Percentiles rank a stretch among this genome's conserved stretches.
Evolutionary conservation across 2,329 filamentous ascomycete genomes (phyloP).

Genomic region (Diplodia mutila): DNA sequence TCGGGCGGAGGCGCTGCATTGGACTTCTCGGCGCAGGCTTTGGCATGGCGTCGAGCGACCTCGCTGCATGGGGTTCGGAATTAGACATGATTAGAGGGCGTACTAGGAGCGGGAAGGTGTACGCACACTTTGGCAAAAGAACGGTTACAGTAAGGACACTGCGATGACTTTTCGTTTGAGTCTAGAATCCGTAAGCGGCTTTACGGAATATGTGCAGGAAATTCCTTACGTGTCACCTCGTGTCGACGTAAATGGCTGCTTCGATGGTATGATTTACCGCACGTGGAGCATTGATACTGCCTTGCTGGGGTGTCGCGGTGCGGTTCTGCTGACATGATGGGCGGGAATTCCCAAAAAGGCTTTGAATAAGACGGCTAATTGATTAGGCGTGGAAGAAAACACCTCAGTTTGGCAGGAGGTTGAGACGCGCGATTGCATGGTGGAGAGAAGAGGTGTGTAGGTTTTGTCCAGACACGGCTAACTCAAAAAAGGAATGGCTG

Average conservation of each 20-base stretch:
- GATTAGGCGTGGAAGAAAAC: background rate
- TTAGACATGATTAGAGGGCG: background rate
- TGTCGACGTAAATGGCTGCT: slow-evolving; percentile 11
- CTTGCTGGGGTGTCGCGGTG: background rate
- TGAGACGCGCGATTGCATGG: background rate
- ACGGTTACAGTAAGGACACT: background rate
- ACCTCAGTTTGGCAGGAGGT: background rate
- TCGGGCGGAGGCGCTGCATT: slow-evolving; percentile 12
- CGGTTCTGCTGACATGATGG: background rate
- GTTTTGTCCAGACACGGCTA: background rate
- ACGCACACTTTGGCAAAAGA: slow-evolving; percentile 1
- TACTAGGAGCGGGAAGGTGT: background rate
- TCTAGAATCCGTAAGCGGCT: background rate
- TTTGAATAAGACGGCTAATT: background rate
- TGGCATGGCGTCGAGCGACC: slow-evolving; percentile 22
- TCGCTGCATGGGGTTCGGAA: too few relatives aligned
- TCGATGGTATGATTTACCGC: background rate
- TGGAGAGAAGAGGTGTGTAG: background rate
- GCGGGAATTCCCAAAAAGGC: background rate
- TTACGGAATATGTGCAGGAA: too few relatives aligned
- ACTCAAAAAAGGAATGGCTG: background rate
- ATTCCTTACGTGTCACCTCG: background rate
- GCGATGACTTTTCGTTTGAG: background rate
- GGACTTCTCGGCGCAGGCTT: slow-evolving; percentile 15
- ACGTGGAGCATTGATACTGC: background rate